phyloP scores from a whole-genome alignment of 345 rosid genomes.

The Linum usitatissimum region DNA sequence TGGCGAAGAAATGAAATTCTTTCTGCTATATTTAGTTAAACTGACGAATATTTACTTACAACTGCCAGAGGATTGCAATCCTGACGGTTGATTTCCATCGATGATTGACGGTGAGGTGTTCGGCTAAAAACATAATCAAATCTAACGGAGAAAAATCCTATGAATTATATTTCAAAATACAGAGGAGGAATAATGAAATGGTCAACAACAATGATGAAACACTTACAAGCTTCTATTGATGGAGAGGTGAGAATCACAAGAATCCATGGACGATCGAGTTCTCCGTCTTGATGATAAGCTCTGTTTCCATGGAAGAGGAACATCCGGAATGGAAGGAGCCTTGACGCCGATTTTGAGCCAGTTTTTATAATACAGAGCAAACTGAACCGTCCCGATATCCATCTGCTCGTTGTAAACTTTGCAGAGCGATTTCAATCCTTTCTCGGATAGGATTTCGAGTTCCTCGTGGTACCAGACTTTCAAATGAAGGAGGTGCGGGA shows the following conservation, averaged over 20 bases:
- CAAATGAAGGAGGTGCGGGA: constrained; percentile 62
- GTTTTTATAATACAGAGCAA: constrained; percentile 40
- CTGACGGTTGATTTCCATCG: constrained; percentile 15
- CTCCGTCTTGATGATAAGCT: constrained; percentile 25
- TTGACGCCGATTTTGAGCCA: constrained; percentile 48
- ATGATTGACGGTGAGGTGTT: constrained; percentile 21
- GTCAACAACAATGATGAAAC: neutral
- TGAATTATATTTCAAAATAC: neutral
- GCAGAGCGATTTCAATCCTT: constrained; percentile 26
- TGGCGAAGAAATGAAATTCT: no score
- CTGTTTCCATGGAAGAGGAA: constrained; percentile 37
- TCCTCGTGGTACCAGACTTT: constrained; percentile 51
- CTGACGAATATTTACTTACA: neutral
- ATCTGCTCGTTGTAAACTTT: constrained; percentile 34
- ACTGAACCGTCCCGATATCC: constrained; percentile 41
- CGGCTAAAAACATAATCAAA: constrained; percentile 38
- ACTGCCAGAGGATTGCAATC: neutral
- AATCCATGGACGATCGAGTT: constrained; percentile 39
- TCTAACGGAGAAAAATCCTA: constrained; percentile 19
- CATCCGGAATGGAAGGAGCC: constrained; percentile 35
- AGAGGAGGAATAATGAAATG: neutral
- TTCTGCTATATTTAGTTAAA: no score
- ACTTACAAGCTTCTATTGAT: constrained; percentile 38
- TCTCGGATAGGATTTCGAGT: constrained; percentile 26
- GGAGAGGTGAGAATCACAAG: constrained; percentile 26